Base-by-base conservation (phyloP, 1,284 basidiomycete genomes). In the Earliella scabrosa region DNA sequence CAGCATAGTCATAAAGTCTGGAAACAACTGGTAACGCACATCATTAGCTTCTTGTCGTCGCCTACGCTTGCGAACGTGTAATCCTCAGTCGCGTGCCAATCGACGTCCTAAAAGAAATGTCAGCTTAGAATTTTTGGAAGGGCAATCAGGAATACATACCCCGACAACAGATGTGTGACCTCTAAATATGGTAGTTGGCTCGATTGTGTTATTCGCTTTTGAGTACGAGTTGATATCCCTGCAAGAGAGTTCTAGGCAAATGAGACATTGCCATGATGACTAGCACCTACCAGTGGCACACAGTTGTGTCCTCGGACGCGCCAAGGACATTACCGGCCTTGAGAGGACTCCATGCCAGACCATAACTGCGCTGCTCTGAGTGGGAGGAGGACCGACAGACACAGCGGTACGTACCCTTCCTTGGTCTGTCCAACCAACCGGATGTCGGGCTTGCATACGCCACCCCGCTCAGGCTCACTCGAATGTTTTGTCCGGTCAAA, bases 401-500 rank as follows among this genome's bases (percentile, higher is more conserved):
- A n/a, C n/a, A n/a, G n/a, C n/a, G 23, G 34, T 32, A 55, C 88
- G 63, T 66, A 96, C 92, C 97, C 97, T 79, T 99, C 97, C 70
- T 90, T 89, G 47, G 82, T 86, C 76, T 99, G 97, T 0, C 97
- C 97, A 46, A 91, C 83, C 45, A 98, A 77, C 56, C 86, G 83
- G 52, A 99, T 96, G 74, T 99, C 93, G 1, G 97, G 97, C 69
- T 86, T 92, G 74, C 92, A 96, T 41, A 86, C 80, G 14, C 93
- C 92, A 45, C 86, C 87, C 29, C 87, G 82, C 66, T 93, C 92
- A 1, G 97, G 96, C 67, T 96, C 92, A 66, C 89, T 95, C 61
- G 94, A 87, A 73, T 99, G 97, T 74, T 98, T 98, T 45, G 97
- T 99, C 55, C 97, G 80, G 75, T 99, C 97, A 74, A 99, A 99